Conservation (phyloP, 2,329 filamentous ascomycete genomes). For the Fusarium concolor region DNA sequence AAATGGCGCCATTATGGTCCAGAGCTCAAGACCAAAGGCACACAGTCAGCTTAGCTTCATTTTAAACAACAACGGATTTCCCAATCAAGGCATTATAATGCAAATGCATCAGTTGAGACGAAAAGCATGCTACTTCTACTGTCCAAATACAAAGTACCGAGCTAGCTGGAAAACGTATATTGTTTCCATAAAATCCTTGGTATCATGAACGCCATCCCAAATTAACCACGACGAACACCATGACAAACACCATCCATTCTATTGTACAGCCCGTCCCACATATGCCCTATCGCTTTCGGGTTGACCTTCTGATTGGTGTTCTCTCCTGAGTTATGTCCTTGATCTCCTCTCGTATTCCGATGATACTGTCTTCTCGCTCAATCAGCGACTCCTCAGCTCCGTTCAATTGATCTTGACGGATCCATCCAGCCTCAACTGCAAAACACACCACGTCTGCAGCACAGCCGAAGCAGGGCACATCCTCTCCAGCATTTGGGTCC, state of each 20-base stretch:
- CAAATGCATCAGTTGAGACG: neutral
- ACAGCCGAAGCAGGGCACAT: constrained; percentile 63
- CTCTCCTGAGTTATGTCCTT: constrained; percentile 35
- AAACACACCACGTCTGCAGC: constrained; percentile 69
- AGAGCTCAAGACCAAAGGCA: neutral
- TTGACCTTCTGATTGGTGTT: constrained; percentile 43
- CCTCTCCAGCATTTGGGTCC: constrained; percentile 61
- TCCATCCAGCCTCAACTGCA: constrained; percentile 68
- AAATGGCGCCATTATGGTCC: neutral
- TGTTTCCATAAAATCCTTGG: constrained; percentile 12
- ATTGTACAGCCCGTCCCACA: constrained; percentile 10
- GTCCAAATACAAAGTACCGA: neutral
- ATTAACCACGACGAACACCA: constrained; percentile 3
- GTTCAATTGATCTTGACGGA: constrained; percentile 64
- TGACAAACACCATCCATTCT: constrained; percentile 1
- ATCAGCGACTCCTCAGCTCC: constrained; percentile 52
- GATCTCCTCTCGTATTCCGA: constrained; percentile 48
- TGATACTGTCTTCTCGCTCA: constrained; percentile 57
- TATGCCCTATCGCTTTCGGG: constrained; percentile 29
- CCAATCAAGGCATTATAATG: constrained; percentile 2
- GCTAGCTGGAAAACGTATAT: constrained; percentile 1
- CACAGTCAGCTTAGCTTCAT: neutral
- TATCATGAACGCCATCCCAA: constrained; percentile 32
- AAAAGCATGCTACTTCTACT: neutral
- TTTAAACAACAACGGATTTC: constrained; percentile 7